These are phyloP conservation scores for Scleromitrula shiraiana DNA, from an alignment of 2,329 filamentous ascomycete genomes.

Conservation along the genomic window DNA sequence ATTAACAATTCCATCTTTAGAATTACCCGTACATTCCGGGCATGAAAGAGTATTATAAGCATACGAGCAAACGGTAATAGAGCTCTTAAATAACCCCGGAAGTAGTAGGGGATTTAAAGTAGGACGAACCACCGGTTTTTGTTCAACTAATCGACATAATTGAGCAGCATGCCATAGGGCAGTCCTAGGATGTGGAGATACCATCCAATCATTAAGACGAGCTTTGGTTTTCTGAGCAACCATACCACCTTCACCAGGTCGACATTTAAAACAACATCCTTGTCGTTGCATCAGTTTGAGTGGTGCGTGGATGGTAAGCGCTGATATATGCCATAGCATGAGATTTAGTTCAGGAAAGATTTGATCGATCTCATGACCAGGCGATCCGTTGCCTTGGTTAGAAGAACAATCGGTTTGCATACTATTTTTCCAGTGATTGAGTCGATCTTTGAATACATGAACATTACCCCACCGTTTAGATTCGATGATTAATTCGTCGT, in stretches of 20 bases:
- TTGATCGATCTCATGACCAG: not conserved
- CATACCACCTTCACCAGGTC: not conserved
- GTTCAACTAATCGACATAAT: not conserved
- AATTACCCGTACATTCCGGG: not conserved
- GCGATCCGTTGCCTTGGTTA: not conserved
- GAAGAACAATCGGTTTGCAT: not conserved
- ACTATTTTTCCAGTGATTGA: not conserved
- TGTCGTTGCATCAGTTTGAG: constrained; percentile 2
- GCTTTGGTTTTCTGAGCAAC: not conserved
- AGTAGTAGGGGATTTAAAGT: not conserved
- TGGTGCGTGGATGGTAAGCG: not conserved
- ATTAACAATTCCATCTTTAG: not conserved
- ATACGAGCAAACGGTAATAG: constrained; percentile 3
- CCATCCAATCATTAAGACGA: constrained; percentile 1
- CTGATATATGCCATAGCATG: not conserved
- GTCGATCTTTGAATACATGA: not conserved
- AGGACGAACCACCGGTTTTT: not conserved
- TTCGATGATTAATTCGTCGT: constrained; percentile 4
- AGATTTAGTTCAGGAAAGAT: not conserved
- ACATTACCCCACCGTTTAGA: not conserved
- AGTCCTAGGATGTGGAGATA: constrained; percentile 1
- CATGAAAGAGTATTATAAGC: not conserved
- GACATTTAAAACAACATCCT: constrained; percentile 6
- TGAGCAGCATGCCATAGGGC: constrained; percentile 1
- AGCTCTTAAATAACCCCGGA: not conserved